phyloP scores from a whole-genome alignment of 116 monocot genomes.

The Dioscorea cayenensis region DNA sequence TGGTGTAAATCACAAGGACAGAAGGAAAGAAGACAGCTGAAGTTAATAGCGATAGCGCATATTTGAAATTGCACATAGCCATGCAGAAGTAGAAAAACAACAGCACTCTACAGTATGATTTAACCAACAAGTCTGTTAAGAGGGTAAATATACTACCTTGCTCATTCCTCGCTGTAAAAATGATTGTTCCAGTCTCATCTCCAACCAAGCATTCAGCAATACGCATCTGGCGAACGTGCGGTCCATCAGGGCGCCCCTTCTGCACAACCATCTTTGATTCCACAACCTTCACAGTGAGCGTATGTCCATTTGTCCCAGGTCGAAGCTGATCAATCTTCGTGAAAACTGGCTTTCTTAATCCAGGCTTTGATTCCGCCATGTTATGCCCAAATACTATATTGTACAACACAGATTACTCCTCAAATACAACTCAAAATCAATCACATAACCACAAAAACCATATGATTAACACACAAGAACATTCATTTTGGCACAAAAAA shows the following conservation, averaged over 20 bases:
- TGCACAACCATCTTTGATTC: slow-evolving; percentile 63
- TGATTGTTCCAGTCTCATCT: slow-evolving; percentile 51
- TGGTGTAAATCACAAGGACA: too few relatives aligned
- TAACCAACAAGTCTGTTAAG: not conserved
- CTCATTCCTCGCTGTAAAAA: slow-evolving; percentile 53
- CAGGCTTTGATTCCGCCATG: slow-evolving; percentile 4
- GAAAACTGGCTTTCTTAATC: slow-evolving; percentile 65
- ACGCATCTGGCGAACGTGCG: slow-evolving; percentile 37
- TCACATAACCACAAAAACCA: too few relatives aligned
- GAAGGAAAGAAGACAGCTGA: too few relatives aligned
- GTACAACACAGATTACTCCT: not conserved
- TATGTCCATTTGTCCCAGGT: slow-evolving; percentile 72
- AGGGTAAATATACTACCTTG: not conserved
- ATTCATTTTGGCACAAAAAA: too few relatives aligned
- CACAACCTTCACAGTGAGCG: slow-evolving; percentile 67
- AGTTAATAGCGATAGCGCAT: too few relatives aligned
- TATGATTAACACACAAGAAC: too few relatives aligned
- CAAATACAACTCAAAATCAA: not conserved
- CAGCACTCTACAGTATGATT: not conserved
- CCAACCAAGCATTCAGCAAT: slow-evolving; percentile 62
- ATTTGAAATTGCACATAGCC: not conserved
- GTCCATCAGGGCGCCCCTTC: slow-evolving; percentile 40
- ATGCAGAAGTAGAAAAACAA: not conserved
- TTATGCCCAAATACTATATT: not conserved
- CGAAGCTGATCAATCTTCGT: slow-evolving; percentile 78